Evolutionary conservation across 78 protist genomes (phyloP).

Genomic region (Acrasis kona): DNA sequence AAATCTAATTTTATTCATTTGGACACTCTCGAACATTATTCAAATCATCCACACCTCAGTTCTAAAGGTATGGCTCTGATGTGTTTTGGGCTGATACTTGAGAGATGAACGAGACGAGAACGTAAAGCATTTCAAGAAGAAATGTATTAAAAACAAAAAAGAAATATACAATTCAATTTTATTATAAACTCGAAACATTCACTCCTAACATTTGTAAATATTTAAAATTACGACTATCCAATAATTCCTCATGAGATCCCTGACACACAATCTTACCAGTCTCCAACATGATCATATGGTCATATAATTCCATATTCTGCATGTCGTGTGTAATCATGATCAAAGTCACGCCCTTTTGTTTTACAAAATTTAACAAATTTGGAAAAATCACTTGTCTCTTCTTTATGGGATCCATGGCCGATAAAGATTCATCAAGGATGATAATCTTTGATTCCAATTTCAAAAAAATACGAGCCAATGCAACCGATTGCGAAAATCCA

Average conservation of each 20-base stretch:
- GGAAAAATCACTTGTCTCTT: conserved; percentile 21
- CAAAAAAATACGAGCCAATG: conserved; percentile 17
- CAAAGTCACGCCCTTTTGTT: background rate
- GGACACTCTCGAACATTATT: no score
- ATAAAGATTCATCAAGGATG: conserved; percentile 14
- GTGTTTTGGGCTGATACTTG: no score
- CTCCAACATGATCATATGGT: background rate
- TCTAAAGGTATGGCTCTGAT: no score
- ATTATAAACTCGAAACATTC: no score
- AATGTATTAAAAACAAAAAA: no score
- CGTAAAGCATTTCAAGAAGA: no score
- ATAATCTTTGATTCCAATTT: conserved; percentile 4
- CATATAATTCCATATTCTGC: background rate
- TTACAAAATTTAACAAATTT: background rate
- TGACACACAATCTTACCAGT: background rate
- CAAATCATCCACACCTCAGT: no score
- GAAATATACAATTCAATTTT: no score
- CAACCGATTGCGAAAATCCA: conserved; percentile 25
- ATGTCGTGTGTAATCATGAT: conserved; percentile 21
- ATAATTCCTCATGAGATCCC: background rate
- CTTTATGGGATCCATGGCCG: conserved; percentile 17
- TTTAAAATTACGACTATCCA: background rate
- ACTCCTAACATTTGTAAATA: no score
- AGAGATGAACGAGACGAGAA: no score
- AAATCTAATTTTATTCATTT: no score